Evolutionary conservation across 2,329 filamentous ascomycete genomes (phyloP).

Genomic region (Pseudogymnoascus sp.): DNA sequence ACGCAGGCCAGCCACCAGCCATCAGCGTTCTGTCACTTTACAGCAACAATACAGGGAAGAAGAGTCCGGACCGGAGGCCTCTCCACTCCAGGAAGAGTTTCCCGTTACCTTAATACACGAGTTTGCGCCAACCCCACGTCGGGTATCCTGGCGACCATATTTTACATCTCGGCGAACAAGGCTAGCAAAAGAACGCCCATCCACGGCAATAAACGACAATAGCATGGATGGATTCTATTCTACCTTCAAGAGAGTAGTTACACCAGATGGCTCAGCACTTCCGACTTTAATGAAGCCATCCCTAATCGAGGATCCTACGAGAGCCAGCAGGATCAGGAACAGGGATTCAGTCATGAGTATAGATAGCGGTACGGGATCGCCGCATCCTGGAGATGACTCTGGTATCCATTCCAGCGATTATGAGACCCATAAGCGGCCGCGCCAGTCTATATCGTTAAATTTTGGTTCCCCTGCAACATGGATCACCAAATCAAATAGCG

Average conservation of each 20-base stretch:
- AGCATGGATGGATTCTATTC: slow-evolving; percentile 19
- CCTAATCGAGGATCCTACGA: slow-evolving; percentile 17
- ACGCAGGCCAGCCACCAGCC: slow-evolving; percentile 68
- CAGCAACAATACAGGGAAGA: slow-evolving; percentile 39
- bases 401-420: slow-evolving; percentile 24
- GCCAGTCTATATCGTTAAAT: slow-evolving; percentile 51
- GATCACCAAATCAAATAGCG: slow-evolving; percentile 49
- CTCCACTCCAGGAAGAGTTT: slow-evolving; percentile 6
- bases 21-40: slow-evolving; percentile 65
- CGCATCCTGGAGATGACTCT: slow-evolving; percentile 13
- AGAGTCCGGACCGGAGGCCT: slow-evolving; percentile 16
- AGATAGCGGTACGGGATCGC: neutral
- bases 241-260: slow-evolving; percentile 24
- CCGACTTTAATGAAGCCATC: slow-evolving; percentile 28
- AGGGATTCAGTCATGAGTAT: neutral
- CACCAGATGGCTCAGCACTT: slow-evolving; percentile 20
- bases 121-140: slow-evolving; percentile 17
- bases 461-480: slow-evolving; percentile 49
- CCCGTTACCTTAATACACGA: slow-evolving; percentile 16
- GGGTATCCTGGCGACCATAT: slow-evolving; percentile 25
- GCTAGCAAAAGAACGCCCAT: slow-evolving; percentile 22
- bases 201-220: slow-evolving; percentile 23
- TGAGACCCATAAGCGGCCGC: slow-evolving; percentile 38
- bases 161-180: slow-evolving; percentile 27
- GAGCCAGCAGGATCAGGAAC: neutral